phyloP scores from a whole-genome alignment of 768 basidiomycete genomes.

The Chlorophyllum brunneum region DNA sequence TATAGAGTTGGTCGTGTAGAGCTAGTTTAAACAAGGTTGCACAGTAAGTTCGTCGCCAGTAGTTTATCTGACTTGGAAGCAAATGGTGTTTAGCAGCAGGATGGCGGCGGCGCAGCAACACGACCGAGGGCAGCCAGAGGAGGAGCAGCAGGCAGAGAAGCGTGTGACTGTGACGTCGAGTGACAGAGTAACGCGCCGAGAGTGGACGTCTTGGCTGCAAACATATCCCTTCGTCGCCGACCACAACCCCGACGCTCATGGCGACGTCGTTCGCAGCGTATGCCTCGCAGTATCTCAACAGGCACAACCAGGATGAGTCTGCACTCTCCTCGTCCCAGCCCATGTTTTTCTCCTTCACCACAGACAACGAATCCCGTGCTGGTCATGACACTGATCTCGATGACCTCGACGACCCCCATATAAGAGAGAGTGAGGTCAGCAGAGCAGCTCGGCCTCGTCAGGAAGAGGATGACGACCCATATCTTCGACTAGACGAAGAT shows the following conservation, averaged over 20 bases:
- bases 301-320: constrained; percentile 43
- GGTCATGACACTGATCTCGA: constrained; percentile 52
- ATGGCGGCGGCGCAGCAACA: no score
- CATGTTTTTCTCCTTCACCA: constrained; percentile 86
- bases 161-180: constrained; percentile 4
- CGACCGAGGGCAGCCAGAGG: no score
- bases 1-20: no score
- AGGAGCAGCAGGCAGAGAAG: background rate
- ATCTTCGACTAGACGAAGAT: constrained; percentile 73
- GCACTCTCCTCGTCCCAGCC: constrained; percentile 67
- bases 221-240: constrained; percentile 11
- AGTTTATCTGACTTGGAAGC: no score
- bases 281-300: constrained; percentile 77
- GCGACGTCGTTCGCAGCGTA: constrained; percentile 77
- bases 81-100: no score
- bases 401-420: constrained; percentile 76
- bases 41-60: no score
- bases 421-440: constrained; percentile 38
- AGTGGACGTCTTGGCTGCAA: constrained; percentile 5
- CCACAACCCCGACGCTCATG: constrained; percentile 28
- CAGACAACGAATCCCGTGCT: constrained; percentile 60
- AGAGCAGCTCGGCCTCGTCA: constrained; percentile 25
- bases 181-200: constrained; percentile 1
- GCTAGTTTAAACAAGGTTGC: background rate
- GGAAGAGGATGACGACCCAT: constrained; percentile 70